Evolutionary conservation across 2,329 filamentous ascomycete species (phyloP).

Genomic region (Ramularia endophylla): DNA sequence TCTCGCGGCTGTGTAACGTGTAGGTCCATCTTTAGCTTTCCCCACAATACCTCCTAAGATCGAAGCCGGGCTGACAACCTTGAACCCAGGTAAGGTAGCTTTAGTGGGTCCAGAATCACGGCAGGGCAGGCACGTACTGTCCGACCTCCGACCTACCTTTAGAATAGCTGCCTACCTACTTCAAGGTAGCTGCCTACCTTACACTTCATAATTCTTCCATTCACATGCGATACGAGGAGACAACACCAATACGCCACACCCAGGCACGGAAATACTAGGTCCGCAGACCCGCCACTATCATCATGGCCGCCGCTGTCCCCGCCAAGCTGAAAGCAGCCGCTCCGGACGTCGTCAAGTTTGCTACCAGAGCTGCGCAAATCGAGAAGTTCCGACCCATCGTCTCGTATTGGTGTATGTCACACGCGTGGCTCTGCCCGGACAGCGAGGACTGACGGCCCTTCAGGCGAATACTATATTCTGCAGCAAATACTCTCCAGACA

Average conservation of each 20-base stretch:
- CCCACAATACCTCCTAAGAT: conserved; percentile 2
- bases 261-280: neutral
- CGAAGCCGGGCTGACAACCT: no score
- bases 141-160: no score
- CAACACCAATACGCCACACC: neutral
- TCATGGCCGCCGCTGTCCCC: conserved; percentile 69
- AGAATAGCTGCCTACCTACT: no score
- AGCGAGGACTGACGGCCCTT: conserved; percentile 10
- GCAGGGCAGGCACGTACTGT: no score
- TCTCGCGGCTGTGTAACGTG: no score
- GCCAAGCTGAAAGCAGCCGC: conserved; percentile 59
- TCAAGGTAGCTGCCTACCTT: no score
- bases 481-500: conserved; percentile 81
- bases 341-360: conserved; percentile 78
- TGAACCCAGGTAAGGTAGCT: no score
- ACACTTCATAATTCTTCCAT: no score
- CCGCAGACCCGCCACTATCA: neutral
- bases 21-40: neutral
- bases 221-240: no score
- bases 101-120: no score
- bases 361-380: conserved; percentile 76
- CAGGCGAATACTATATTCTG: conserved; percentile 86
- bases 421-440: conserved; percentile 10
- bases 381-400: conserved; percentile 80
- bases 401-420: conserved; percentile 82